Conservation (phyloP, 1,139 yeast species). For the Oligophagozyma castellii region DNA sequence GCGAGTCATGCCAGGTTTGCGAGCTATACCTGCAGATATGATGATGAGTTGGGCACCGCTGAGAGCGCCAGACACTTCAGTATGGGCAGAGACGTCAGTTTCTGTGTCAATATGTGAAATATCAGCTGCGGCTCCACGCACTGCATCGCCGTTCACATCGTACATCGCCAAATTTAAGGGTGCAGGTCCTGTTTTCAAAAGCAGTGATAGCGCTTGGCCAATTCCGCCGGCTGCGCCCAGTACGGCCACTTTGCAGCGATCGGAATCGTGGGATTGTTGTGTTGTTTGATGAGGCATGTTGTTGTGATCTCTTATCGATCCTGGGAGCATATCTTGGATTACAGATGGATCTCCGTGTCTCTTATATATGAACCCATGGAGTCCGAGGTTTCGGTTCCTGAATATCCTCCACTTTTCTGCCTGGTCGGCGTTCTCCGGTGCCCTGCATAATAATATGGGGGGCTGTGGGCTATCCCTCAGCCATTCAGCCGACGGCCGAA, state of each 20-base stretch:
- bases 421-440: too few species aligned
- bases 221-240: conserved; percentile 81
- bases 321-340: too few species aligned
- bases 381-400: too few species aligned
- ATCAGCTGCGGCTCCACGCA: conserved; percentile 89
- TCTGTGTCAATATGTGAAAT: conserved; percentile 81
- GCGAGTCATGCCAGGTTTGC: conserved; percentile 98
- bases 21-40: conserved; percentile 93
- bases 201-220: conserved; percentile 85
- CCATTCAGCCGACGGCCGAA: too few species aligned
- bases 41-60: conserved; percentile 63
- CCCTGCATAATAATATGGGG: too few species aligned
- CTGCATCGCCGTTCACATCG: conserved; percentile 44
- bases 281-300: conserved; percentile 14
- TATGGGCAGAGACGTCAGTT: conserved; percentile 51
- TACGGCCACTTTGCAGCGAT: conserved; percentile 63
- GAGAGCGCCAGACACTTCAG: conserved; percentile 45
- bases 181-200: conserved; percentile 40
- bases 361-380: too few species aligned
- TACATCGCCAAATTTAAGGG: conserved; percentile 34
- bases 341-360: too few species aligned
- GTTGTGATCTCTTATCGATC: too few species aligned
- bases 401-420: too few species aligned
- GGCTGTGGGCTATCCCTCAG: too few species aligned
- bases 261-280: conserved; percentile 5